Evolutionary conservation across 441 rosid genomes (phyloP).

Genomic region (Syzygium syzygioides): DNA sequence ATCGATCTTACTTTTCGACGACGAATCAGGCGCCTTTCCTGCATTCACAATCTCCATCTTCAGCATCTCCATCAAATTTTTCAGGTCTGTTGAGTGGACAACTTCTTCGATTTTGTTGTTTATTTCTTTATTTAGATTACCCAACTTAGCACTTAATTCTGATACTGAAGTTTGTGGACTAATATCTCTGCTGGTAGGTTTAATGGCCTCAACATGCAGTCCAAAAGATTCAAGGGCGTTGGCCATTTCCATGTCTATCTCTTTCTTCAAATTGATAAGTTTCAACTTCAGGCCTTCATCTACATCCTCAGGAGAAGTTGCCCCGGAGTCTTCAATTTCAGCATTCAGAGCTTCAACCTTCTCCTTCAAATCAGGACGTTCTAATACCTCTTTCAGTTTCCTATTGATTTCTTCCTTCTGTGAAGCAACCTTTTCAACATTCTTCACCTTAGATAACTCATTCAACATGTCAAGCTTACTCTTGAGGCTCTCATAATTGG

Average conservation of each 20-base stretch:
- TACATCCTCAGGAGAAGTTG: conserved; percentile 41
- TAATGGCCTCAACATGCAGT: conserved; percentile 23
- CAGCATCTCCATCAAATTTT: conserved; percentile 49
- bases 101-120: conserved; percentile 15
- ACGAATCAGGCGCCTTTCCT: conserved; percentile 33
- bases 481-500: conserved; percentile 53
- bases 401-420: conserved; percentile 49
- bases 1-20: conserved; percentile 40
- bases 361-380: conserved; percentile 48
- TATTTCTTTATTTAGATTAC: background rate
- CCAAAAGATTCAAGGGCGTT: conserved; percentile 46
- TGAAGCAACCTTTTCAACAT: conserved; percentile 24
- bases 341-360: conserved; percentile 57
- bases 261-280: conserved; percentile 35
- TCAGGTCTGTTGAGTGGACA: conserved; percentile 46
- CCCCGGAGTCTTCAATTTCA: conserved; percentile 38
- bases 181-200: background rate
- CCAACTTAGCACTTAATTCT: background rate
- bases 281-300: conserved; percentile 48
- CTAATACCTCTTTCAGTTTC: conserved; percentile 52
- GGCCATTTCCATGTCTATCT: conserved; percentile 46
- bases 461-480: conserved; percentile 65
- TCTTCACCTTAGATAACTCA: conserved; percentile 58
- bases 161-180: background rate
- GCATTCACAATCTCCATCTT: conserved; percentile 60